Evolutionary conservation across 2,329 filamentous ascomycete species (phyloP), one percentile per base, ranked within the genome.

Genomic region (Hypoxylon sp.): DNA sequence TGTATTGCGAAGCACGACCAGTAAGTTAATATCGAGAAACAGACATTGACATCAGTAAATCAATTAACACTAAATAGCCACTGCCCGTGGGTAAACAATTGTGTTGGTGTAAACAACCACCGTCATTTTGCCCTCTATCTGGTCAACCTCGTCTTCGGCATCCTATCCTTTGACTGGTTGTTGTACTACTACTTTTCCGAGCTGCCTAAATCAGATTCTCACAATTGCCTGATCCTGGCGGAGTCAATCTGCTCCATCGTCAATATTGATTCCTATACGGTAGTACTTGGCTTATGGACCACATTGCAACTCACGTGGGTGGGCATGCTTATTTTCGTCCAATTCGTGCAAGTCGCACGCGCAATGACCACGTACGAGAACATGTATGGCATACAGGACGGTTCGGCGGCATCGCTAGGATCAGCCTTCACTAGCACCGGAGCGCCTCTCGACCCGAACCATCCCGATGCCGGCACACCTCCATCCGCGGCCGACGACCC

Each of bases 11-110:
- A 97, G 80, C 93, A 97, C 81, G 96, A 99, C 77, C 96, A 99
- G 93, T 97, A 82, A 86, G 93, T 86, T 25, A 41, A 17, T 45
- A n/a, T 23, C 2, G 13, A 11, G 3, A 14, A 17, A 5, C 4
- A 21, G 2, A 25, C 25, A 2, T n/a, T n/a, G 21, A 43, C 55
- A 2, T 14, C 3, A 55, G 46, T 14, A 19, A 17, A 46, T 55
- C 25, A 23, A 58, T 77, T 78, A 74, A 80, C 60, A 5, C 13
- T 10, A 17, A 30, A 3, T 61, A 97, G 93, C 76, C 96, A 99
- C 78, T 99, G 96, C 76, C 96, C 96, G 0, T 99, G 96, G 96
- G 93, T 98, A 23, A 92, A 97, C 81, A 98, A 98, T 80, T 99
- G 96, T 75, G 89, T 99, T 45, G 96, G 93, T 46, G 88, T 96